Conservation (phyloP, 225 moss, liverwort and hornwort genomes). For the Antitrichia curtipendula region DNA sequence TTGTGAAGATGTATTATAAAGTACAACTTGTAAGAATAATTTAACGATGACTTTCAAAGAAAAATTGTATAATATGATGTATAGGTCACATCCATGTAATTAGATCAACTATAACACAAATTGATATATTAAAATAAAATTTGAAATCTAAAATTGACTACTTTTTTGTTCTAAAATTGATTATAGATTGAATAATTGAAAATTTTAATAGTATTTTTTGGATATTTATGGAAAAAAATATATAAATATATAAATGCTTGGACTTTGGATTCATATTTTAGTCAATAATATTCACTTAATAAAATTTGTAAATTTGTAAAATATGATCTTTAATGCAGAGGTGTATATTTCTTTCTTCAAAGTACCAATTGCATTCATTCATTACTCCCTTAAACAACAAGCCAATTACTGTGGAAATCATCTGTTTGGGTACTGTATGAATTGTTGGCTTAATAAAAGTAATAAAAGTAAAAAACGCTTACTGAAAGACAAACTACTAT, state of each 20-base stretch:
- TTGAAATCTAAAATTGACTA: not conserved
- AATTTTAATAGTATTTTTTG: not conserved
- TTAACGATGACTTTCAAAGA: too few relatives aligned
- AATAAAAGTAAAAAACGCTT: too few relatives aligned
- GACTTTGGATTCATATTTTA: not conserved
- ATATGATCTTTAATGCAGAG: rapidly evolving
- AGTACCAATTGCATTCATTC: rapidly evolving
- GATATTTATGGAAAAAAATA: not conserved
- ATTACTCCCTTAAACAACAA: not conserved
- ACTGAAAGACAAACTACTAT: too few relatives aligned
- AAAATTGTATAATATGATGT: not conserved
- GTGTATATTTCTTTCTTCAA: not conserved
- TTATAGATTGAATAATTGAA: not conserved
- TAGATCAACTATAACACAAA: not conserved
- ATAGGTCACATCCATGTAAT: rapidly evolving
- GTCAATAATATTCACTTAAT: not conserved
- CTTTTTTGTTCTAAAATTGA: not conserved
- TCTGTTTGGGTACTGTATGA: too few relatives aligned
- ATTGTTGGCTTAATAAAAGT: too few relatives aligned
- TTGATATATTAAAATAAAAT: not conserved
- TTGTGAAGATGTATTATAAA: not conserved
- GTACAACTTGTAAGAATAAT: not conserved
- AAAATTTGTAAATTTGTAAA: rapidly evolving
- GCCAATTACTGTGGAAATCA: too few relatives aligned
- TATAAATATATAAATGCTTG: not conserved